Evolutionary conservation across 2,329 filamentous ascomycete species (phyloP), one percentile per base, ranked within the genome.

Genomic region (Pseudocercospora vitis): DNA sequence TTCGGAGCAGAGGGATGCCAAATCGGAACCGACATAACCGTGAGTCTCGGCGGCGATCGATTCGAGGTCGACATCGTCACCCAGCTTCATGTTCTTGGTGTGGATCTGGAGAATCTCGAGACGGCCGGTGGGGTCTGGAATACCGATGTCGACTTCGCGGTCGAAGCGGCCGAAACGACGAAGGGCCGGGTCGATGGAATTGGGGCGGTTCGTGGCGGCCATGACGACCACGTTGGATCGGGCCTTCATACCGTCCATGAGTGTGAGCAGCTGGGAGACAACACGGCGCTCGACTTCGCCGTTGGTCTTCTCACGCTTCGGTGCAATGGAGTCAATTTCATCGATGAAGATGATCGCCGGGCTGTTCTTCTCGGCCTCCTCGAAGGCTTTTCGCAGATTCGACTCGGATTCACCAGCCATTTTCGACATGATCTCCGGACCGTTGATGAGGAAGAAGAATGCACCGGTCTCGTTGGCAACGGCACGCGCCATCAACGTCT

Each of bases 11-110:
- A 99, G 89, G 24, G 94, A 95, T 55, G 94, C 94, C 73, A 99
- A 81, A 86, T 99, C 94, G 26, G 94, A 97, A 80, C 94, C 94
- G 63, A 99, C 94, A 68, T 97, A 99, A 78, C 94, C 94, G 79
- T 99, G 94, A 42, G 94, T 99, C 80, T 99, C 94, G 24, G 94
- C 85, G 50, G 94, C 94, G 69, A 99, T 96, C 69, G 91, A 87
- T 80, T 96, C 92, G 39, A 99, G 84, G 69, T 99, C 94, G 58
- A 99, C 94, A 66, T 97, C 94, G 54, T 97, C 94, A 56, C 77
- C 91, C 58, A 99, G 84, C 82, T 99, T 99, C 94, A 99, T 99
- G 84, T 99, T 99, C 87, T 99, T 99, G 75, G 94, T 99, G 83
- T 99, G 94, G 65, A 99, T 99, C 76, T 95, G 90, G 57, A 99